Base-by-base conservation (phyloP, 352 stramenopile genomes). In the Globisporangium nodosum region DNA sequence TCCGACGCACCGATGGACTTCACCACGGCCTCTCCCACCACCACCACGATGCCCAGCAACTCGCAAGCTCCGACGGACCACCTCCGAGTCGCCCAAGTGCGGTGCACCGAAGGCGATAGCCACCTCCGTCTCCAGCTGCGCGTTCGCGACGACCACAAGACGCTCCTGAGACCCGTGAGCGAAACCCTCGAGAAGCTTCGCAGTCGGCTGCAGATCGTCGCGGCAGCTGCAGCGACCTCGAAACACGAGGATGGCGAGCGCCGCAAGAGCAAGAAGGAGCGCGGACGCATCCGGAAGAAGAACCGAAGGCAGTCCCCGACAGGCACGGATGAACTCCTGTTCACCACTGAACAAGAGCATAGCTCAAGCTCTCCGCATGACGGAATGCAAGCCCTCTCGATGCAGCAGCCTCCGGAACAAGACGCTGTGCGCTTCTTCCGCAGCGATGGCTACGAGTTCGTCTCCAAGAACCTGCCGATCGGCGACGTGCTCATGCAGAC, bases 141-240 rank as follows among this genome's bases (percentile, higher is more conserved):
- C 40, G 68, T 90, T 31, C 64, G 60, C 13, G 52, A 74, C 43
- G 78, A 88, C 52, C 68, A 50, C 56, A 84, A 82, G 64, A 80
- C 64, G 2, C 86, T 88, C 56, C 76, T 66, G 27, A 74, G 80
- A 4, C 52, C 61, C 1, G 58, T 61, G 5, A 35, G 39, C 13
- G 80, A 90, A 54, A 76, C 66, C 40, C 57, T 86, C 31, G 72
- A 81, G 42, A 85, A 83, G 50, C 56, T 90, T 20, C 74, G 76
- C 52, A 64, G 75, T 35, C 80, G 80, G n/a, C 52, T 90, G 52
- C 72, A 87, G 68, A 58, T 90, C 13, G 49, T 86, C 40, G 80
- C 76, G 27, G 57, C 66, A 11, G 51, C 68, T 9, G 60, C 58
- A 5, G 24, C 57, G 2, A 30, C 40, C 6, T 50, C 21, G 13